Base-by-base conservation (phyloP, 2,329 filamentous ascomycete genomes). In the Trichoderma hamatum region DNA sequence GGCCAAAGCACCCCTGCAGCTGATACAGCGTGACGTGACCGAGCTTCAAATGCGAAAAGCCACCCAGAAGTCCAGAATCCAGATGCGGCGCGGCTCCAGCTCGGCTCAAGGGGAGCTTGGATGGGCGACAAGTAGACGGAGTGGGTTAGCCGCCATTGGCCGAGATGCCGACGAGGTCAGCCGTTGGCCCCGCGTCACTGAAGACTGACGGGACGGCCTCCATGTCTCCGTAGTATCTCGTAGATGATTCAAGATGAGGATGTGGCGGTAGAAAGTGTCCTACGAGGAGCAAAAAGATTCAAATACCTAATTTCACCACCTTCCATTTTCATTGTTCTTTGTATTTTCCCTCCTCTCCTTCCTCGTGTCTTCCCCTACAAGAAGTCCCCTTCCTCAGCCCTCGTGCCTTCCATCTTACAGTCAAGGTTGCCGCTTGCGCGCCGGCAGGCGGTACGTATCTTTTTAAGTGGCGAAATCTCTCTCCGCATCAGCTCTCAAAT, bases 91-190 rank as follows among this genome's bases (percentile, higher is more conserved):
- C 69, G 66, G 65, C 43, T 66, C 52, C 69, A 65, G 61, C 70
- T 72, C 71, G 71, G 71, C 71, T 69, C 71, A 71, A 72, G 51
- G 70, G 70, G 49, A 59, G 26, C 32, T 58, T 39, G n/a, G 39
- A 60, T 61, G 30, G 63, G 21, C 58, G 13, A n/a, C n/a, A 34
- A 26, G 16, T 43, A 21, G 55, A 56, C 10, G 67, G 21, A 24
- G 63, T 52, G 34, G 64, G 51, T 68, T 76, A 77, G 76, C 80
- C 78, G 77, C 78, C 77, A 82, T 83, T 83, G 82, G 80, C 80
- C 82, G 79, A 83, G 78, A 79, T 70, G 55, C 69, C 61, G 66
- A 65, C 51, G 54, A 69, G 56, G 64, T 60, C 64, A 61, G 30
- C 56, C 67, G 46, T 67, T 30, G 59, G 61, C 61, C 61, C 61